A percentile compares a stretch with the other conserved stretches of the same genome.
Evolutionary conservation across 2,329 filamentous ascomycete genomes (phyloP).

Genomic region (Incumbomyces lentus): DNA sequence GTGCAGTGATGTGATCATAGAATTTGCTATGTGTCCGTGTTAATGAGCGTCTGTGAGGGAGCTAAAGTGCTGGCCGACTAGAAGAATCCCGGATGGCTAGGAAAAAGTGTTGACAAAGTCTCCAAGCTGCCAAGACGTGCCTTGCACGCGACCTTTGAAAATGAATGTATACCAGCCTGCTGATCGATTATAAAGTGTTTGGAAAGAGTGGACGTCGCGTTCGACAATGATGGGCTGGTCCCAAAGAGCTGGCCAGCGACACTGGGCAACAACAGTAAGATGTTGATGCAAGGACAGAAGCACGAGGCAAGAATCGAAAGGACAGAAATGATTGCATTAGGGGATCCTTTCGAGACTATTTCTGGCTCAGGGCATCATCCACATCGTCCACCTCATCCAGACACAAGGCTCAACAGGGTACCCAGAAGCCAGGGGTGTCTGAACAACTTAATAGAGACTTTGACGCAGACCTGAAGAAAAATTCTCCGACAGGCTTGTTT

Average conservation of each 20-base stretch:
- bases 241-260: background rate
- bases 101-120: background rate
- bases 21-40: background rate
- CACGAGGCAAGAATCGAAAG: too few species aligned
- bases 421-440: too few species aligned
- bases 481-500: background rate
- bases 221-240: background rate
- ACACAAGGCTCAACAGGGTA: too few species aligned
- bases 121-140: background rate
- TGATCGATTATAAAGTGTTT: background rate
- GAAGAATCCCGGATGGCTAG: background rate
- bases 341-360: too few species aligned
- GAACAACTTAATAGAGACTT: too few species aligned
- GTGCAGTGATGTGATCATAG: background rate
- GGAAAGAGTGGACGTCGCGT: slow-evolving; percentile 2
- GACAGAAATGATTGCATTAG: too few species aligned
- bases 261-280: background rate
- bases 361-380: too few species aligned
- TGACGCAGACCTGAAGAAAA: background rate
- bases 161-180: background rate
- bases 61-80: too few species aligned
- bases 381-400: too few species aligned
- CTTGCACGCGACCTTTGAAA: background rate
- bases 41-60: background rate
- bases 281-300: background rate